Evolutionary conservation across 2,329 filamentous ascomycete genomes (phyloP).

Genomic region (Alternaria incomplexa): DNA sequence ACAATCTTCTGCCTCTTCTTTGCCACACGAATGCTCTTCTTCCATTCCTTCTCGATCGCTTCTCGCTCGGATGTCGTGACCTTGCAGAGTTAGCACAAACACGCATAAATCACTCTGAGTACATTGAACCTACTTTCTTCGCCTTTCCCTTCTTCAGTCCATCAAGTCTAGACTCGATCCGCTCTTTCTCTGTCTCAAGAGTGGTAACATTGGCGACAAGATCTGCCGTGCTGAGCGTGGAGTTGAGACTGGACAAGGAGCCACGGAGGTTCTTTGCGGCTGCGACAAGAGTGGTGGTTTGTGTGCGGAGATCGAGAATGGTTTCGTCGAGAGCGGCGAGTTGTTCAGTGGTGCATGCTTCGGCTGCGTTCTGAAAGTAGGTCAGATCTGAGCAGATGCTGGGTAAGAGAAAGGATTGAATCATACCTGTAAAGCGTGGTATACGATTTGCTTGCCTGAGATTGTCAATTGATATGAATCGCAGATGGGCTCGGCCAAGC

Average conservation of each 20-base stretch:
- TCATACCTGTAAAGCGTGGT: slow-evolving; percentile 59
- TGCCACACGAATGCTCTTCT: slow-evolving; percentile 50
- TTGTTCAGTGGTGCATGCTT: slow-evolving; percentile 56
- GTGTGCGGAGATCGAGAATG: slow-evolving; percentile 55
- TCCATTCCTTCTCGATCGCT: slow-evolving; percentile 55
- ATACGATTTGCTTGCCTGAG: slow-evolving; percentile 67
- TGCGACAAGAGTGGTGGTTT: slow-evolving; percentile 53
- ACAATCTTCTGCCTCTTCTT: slow-evolving; percentile 56
- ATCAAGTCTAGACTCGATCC: slow-evolving; percentile 50
- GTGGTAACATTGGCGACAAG: slow-evolving; percentile 53
- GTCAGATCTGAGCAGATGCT: neutral
- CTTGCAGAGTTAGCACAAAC: neutral
- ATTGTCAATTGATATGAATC: neutral
- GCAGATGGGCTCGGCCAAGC: slow-evolving; percentile 1
- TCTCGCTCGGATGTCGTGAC: slow-evolving; percentile 53
- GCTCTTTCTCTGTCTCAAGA: slow-evolving; percentile 54
- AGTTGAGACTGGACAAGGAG: slow-evolving; percentile 54
- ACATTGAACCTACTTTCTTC: slow-evolving; percentile 50
- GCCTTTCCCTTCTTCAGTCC: slow-evolving; percentile 50
- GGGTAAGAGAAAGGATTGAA: neutral
- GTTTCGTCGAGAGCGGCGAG: slow-evolving; percentile 58
- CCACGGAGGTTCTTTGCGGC: slow-evolving; percentile 58
- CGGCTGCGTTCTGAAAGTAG: slow-evolving; percentile 53
- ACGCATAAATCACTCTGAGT: neutral
- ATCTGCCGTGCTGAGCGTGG: slow-evolving; percentile 58